Base-by-base conservation (phyloP, 192 early-diverging fungal species). In the Powellomyces hirtus region DNA sequence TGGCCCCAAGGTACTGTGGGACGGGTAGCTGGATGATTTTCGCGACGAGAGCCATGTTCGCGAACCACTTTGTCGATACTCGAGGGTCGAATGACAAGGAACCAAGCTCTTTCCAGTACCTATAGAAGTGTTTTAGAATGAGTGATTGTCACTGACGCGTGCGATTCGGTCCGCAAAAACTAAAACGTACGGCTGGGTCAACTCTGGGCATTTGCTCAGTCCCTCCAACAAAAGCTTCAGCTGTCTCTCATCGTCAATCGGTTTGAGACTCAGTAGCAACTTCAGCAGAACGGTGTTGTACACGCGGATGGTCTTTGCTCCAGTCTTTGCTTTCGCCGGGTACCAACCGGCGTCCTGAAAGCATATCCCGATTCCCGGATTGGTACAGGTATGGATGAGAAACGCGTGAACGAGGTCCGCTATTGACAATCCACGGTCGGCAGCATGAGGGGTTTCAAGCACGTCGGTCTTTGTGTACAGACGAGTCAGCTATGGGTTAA, bases 341-440 rank as follows among this genome's bases (percentile, higher is more conserved):
- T 91, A 89, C 92, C 91, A 94, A 30, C 89, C 91, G 13, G 75
- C 71, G 53, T 92, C 91, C 37, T 81, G 77, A 53, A 86, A 90
- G 52, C 91, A 93, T 10, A 94, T 78, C 14, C 91, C 91, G 22
- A 82, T 68, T 1, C 89, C 91, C 14, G 91, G 89, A 0, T 77
- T 83, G 29, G 84, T 88, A 59, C 90, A 92, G 2, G 92, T 75
- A 26, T 90, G 79, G 36, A 89, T 70, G 49, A 94, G 78, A 76
- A 92, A 94, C 35, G 79, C 68, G 59, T 93, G 89, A 0, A 83
- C 79, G 20, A 89, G 0, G 49, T 86, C 78, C 0, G 91, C 85
- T 10, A 86, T 74, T 11, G 79, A 64, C 16, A 31, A 24, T 27
- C 40, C 66, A 36, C 37, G 38, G 61, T 11, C 60, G 22, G 63